Conservation (phyloP, 2,329 filamentous ascomycete species). For the Ophiostoma pallidulum region DNA sequence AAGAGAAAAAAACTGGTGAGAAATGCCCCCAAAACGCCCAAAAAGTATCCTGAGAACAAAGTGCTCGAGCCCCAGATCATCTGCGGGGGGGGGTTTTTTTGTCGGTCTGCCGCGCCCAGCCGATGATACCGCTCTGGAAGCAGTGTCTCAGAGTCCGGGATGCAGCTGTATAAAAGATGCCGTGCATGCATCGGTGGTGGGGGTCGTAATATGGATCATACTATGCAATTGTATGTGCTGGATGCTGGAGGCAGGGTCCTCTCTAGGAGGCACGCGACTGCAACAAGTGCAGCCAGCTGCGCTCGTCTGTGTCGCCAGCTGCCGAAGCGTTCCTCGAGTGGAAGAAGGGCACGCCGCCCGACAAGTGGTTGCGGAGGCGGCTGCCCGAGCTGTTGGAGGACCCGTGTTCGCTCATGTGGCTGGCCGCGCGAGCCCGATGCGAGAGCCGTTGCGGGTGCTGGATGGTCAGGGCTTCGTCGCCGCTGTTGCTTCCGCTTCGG, state of each 20-base stretch:
- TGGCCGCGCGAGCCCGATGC: background rate
- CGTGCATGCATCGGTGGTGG: no score
- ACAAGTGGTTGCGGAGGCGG: slow-evolving; percentile 19
- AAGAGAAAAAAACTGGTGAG: background rate
- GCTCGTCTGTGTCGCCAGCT: slow-evolving; percentile 24
- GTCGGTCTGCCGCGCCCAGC: no score
- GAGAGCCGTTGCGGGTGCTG: slow-evolving; percentile 3
- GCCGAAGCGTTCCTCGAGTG: slow-evolving; percentile 16
- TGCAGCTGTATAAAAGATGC: no score
- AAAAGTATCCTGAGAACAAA: no score
- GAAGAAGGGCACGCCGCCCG: slow-evolving; percentile 18
- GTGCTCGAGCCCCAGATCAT: no score
- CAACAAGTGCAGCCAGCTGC: slow-evolving; percentile 27
- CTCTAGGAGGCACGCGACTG: slow-evolving; percentile 23
- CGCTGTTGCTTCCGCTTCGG: background rate
- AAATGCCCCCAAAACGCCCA: no score
- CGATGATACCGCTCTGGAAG: no score
- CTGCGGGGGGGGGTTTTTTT: no score
- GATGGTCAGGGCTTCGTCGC: background rate
- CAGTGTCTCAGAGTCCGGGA: no score
- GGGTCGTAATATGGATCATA: no score
- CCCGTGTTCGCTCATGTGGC: background rate
- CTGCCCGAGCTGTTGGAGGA: background rate
- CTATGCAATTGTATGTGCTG: no score
- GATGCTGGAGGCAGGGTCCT: no score